A percentile compares a stretch with the other conserved stretches of the same genome.
Conservation (phyloP, 1,284 basidiomycete genomes). For the Xerocomus nothofagi region DNA sequence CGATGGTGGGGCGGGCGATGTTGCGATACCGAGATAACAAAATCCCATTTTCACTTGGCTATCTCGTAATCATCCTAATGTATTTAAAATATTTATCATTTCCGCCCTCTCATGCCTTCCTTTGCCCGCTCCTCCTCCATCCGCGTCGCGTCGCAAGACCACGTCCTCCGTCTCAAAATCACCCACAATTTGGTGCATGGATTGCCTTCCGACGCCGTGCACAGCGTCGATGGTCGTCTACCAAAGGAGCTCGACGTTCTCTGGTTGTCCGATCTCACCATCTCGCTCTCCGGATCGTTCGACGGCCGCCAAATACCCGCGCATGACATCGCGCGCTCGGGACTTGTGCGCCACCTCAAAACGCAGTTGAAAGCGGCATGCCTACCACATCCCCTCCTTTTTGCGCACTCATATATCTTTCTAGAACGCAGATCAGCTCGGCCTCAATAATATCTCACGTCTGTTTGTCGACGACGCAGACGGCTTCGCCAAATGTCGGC, state of each 20-base stretch:
- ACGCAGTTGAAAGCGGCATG: constrained; percentile 53
- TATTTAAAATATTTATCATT: constrained; percentile 13
- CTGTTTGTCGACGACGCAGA: constrained; percentile 47
- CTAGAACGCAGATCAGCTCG: constrained; percentile 59
- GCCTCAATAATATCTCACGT: constrained; percentile 54
- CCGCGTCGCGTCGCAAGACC: constrained; percentile 34
- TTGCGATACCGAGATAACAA: constrained; percentile 35
- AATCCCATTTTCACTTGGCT: constrained; percentile 28
- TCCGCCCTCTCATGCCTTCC: constrained; percentile 37
- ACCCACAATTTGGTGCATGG: constrained; percentile 42
- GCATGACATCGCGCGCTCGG: constrained; percentile 47
- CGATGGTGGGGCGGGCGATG: constrained; percentile 30
- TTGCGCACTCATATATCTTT: constrained; percentile 17
- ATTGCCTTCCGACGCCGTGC: constrained; percentile 34
- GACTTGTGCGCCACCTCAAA: constrained; percentile 48
- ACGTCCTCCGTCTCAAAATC: constrained; percentile 36
- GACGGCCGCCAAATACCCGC: constrained; percentile 44
- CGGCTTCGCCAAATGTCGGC: constrained; percentile 43
- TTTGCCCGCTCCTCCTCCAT: constrained; percentile 35
- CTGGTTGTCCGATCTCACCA: constrained; percentile 48
- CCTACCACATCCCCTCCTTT: constrained; percentile 8
- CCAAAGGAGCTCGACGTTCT: constrained; percentile 53
- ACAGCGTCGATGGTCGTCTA: constrained; percentile 39
- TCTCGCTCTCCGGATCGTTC: constrained; percentile 54
- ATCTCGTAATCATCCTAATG: constrained; percentile 23